Conservation (phyloP, 2,329 filamentous ascomycete species). For the Metarhizium guizhouense region DNA sequence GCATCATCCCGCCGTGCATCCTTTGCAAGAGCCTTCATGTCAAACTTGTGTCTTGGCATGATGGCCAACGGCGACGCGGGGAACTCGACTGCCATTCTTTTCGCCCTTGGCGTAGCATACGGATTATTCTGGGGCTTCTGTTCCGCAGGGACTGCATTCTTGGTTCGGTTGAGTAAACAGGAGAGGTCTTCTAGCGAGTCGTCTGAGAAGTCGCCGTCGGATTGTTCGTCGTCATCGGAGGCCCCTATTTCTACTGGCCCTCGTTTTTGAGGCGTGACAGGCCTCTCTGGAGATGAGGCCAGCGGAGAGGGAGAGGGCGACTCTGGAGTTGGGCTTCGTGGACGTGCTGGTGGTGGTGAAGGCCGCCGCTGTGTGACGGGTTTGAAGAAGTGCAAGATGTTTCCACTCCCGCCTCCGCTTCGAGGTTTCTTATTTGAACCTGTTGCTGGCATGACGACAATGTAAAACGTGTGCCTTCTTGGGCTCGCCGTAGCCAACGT, state of each 20-base stretch:
- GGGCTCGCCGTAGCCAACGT: not conserved
- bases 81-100: constrained; percentile 32
- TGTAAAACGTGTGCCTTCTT: not conserved
- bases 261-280: constrained; percentile 16
- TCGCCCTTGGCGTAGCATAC: constrained; percentile 36
- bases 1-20: constrained; percentile 51
- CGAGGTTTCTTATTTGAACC: constrained; percentile 11
- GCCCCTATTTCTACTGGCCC: constrained; percentile 45
- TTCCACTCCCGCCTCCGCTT: constrained; percentile 7
- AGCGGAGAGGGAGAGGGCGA: constrained; percentile 15
- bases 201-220: constrained; percentile 43
- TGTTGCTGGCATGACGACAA: constrained; percentile 13
- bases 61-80: constrained; percentile 40
- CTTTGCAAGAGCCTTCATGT: constrained; percentile 52
- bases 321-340: constrained; percentile 10
- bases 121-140: constrained; percentile 11
- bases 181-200: constrained; percentile 48
- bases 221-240: constrained; percentile 66
- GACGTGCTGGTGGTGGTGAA: constrained; percentile 4
- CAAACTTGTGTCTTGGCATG: constrained; percentile 51
- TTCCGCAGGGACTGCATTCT: constrained; percentile 5
- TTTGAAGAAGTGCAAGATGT: constrained; percentile 31
- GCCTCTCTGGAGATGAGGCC: constrained; percentile 17
- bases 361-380: constrained; percentile 14
- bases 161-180: constrained; percentile 19